Conservation (phyloP, 129 eudicot species). For the Glebionis coronaria region DNA sequence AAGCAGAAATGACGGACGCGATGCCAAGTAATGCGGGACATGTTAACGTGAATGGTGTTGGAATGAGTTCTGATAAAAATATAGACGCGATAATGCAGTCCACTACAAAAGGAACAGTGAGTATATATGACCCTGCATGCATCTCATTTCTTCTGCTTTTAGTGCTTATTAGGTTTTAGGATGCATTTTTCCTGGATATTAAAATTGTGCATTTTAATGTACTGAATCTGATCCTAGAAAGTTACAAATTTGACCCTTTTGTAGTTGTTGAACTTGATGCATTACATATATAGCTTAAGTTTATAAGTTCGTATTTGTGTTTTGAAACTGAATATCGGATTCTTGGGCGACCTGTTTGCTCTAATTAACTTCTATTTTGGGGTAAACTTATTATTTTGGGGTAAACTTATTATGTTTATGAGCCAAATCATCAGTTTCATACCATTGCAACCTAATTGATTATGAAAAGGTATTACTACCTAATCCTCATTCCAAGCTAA, state of each 20-base stretch:
- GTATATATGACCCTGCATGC: slow-evolving; percentile 11
- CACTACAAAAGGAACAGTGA: slow-evolving; percentile 75
- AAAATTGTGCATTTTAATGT: neutral
- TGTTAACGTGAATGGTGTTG: slow-evolving; percentile 51
- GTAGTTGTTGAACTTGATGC: slow-evolving; percentile 1
- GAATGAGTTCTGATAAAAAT: slow-evolving; percentile 62
- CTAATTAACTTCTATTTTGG: too few species aligned
- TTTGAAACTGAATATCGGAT: too few species aligned
- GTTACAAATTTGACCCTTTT: neutral
- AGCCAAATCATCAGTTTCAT: too few species aligned
- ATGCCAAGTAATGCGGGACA: slow-evolving; percentile 50
- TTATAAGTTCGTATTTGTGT: neutral
- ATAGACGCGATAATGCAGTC: slow-evolving; percentile 83
- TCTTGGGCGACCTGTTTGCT: too few species aligned
- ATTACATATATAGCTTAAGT: neutral
- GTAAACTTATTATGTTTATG: too few species aligned
- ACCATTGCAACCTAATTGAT: too few species aligned
- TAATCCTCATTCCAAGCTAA: too few species aligned
- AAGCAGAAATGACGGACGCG: slow-evolving; percentile 59
- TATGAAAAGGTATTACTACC: too few species aligned
- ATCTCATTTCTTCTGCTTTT: neutral
- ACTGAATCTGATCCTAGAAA: neutral
- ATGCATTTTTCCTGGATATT: neutral
- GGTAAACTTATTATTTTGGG: too few species aligned
- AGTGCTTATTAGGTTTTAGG: neutral